These are phyloP conservation scores for Verticillium zaregamsianum DNA, from an alignment of 2,329 filamentous ascomycete species.

Conservation along the genomic window DNA sequence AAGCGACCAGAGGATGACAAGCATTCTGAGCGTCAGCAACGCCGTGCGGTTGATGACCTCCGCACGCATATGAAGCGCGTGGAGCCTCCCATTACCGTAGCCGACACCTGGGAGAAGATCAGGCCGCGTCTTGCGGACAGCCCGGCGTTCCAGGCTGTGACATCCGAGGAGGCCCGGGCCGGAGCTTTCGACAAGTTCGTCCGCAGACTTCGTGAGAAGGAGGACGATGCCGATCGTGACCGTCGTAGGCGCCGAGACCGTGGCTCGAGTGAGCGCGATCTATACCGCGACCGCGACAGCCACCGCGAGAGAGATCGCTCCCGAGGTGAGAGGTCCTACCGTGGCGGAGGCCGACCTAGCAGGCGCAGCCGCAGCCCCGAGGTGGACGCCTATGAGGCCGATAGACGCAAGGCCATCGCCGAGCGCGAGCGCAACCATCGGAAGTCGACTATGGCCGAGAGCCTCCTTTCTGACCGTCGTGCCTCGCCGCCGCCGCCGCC, in stretches of 20 bases:
- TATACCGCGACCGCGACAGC: conserved; percentile 39
- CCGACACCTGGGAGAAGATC: conserved; percentile 87
- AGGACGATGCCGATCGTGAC: conserved; percentile 73
- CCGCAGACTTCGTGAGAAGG: conserved; percentile 84
- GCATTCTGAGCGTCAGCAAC: conserved; percentile 79
- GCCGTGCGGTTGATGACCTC: conserved; percentile 77
- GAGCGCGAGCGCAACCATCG: conserved; percentile 92
- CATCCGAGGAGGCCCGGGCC: conserved; percentile 76
- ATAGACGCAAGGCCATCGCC: conserved; percentile 87
- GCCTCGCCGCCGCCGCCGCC: conserved; percentile 34
- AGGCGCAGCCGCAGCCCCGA: conserved; percentile 85
- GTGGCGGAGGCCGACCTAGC: conserved; percentile 48
- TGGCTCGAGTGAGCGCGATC: conserved; percentile 44
- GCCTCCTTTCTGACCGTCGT: conserved; percentile 50
- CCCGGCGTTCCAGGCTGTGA: conserved; percentile 79
- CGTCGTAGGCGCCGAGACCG: conserved; percentile 56
- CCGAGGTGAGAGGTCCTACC: conserved; percentile 60
- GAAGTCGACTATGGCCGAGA: conserved; percentile 69
- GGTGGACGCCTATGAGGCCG: conserved; percentile 89
- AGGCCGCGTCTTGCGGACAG: conserved; percentile 73
- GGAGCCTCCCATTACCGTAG: conserved; percentile 72
- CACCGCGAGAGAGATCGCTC: conserved; percentile 47
- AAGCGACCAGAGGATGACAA: conserved; percentile 82
- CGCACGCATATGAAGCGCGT: conserved; percentile 85
- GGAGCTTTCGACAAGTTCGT: conserved; percentile 89